Evolutionary conservation across 179 eudicot species (phyloP), one percentile per base, ranked within the genome.

Genomic region (Spergularia azorica): DNA sequence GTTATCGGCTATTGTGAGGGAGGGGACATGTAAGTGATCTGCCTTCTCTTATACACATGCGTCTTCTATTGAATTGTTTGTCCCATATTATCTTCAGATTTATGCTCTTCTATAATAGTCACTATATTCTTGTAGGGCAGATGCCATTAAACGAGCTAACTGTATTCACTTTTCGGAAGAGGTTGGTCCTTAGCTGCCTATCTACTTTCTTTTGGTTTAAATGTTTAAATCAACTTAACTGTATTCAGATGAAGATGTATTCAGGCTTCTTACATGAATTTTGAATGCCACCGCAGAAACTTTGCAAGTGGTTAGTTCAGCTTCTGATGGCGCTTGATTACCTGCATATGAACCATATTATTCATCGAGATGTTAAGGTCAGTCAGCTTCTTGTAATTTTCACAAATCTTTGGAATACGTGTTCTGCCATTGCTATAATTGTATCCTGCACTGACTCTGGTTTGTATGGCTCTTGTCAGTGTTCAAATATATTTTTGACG

Each of bases 361-460:
- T 95, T 80, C 99, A 95, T 80, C 94, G 99, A 69, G 99, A 95
- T 81, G 97, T 95, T 76, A 95, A 95, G 97, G 99, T 95, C 43
- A 78, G 82, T 82, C 63, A 17, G 63, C 78, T 38, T 81, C 52
- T 39, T 43, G 16, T 72, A 17, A 26, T 26, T 21, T 20, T 58
- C 64, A 36, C 12, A 48, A 3, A 67, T 65, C 62, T 63, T 26
- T 59, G 54, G 4, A 12, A 9, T 9, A 60, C 36, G 21, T 63
- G 11, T 72, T 41, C 39, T 66, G 2, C 48, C 41, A 54, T 43
- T 43, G 16, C 46, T 20, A 51, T 20, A 26, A 20, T 5, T 46
- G 54, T 83, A 26, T 58, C 43, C 4, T 73, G 26, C 8, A 9
- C 78, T 80, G 66, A 79, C 78, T 63, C 60, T 69, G 43, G 7